A percentile compares a stretch with the other conserved stretches of the same genome.
Evolutionary conservation across 805 yeast species (phyloP).

Genomic region (Teunomyces panamensis): DNA sequence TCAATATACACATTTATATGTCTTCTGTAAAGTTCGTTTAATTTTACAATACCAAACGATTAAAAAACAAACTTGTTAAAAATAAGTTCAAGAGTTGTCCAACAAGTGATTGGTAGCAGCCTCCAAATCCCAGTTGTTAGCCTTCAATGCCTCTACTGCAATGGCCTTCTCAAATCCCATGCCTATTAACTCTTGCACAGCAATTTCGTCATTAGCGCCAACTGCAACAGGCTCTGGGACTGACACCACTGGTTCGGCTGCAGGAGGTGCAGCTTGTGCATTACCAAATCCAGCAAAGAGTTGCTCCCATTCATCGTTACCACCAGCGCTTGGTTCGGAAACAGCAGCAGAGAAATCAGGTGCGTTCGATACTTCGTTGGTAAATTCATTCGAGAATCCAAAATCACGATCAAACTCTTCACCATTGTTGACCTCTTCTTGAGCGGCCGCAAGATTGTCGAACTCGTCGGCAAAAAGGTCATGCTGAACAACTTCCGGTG

Average conservation of each 20-base stretch:
- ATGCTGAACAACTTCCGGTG: slow-evolving; percentile 11
- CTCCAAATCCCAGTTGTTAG: slow-evolving; percentile 71
- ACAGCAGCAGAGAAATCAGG: slow-evolving; percentile 14
- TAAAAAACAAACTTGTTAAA: background rate
- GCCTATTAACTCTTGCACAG: slow-evolving; percentile 61
- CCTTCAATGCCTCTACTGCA: slow-evolving; percentile 65
- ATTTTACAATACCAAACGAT: background rate
- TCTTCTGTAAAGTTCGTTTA: background rate
- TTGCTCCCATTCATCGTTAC: slow-evolving; percentile 89
- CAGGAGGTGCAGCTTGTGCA: slow-evolving; percentile 15
- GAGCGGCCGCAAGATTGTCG: slow-evolving; percentile 35
- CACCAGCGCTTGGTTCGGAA: slow-evolving; percentile 8
- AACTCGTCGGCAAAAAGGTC: slow-evolving; percentile 40
- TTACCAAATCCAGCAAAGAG: slow-evolving; percentile 87
- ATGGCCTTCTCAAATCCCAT: slow-evolving; percentile 81
- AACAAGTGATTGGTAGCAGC: slow-evolving; percentile 84
- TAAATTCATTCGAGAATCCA: slow-evolving; percentile 29
- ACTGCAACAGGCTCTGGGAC: slow-evolving; percentile 14
- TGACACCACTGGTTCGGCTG: slow-evolving; percentile 7
- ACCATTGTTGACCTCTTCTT: slow-evolving; percentile 20
- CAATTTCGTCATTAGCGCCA: slow-evolving; percentile 51
- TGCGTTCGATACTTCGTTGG: slow-evolving; percentile 13
- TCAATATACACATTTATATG: background rate
- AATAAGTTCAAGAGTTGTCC: slow-evolving; percentile 54
- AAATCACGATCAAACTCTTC: slow-evolving; percentile 26